These are phyloP conservation scores for Arabidopsis suecica DNA, from an alignment of 345 rosid species.

Conservation along the genomic window DNA sequence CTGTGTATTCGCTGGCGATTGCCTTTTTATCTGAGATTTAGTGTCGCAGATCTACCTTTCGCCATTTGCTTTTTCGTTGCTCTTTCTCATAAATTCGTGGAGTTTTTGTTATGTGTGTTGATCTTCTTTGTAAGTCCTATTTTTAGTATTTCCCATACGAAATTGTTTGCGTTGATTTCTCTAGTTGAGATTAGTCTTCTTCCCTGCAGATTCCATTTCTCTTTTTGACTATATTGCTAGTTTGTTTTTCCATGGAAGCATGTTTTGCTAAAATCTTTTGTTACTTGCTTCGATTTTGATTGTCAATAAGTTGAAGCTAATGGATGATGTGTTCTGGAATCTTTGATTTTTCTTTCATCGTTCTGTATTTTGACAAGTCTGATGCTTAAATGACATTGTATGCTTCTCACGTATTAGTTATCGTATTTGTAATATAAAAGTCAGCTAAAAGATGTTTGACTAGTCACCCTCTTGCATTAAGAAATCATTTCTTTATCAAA, in stretches of 20 bases:
- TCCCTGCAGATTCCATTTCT: not conserved
- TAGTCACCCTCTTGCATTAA: not conserved
- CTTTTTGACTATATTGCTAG: too few species aligned
- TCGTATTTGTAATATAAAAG: too few species aligned
- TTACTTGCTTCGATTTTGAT: not conserved
- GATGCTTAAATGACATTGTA: constrained; percentile 7
- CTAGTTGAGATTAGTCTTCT: constrained; percentile 16
- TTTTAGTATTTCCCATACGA: constrained; percentile 26
- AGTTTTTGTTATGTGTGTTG: constrained; percentile 53
- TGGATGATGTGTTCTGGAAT: not conserved
- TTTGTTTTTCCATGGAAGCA: too few species aligned
- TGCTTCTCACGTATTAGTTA: constrained; percentile 27
- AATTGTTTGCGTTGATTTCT: constrained; percentile 9
- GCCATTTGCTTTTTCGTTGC: constrained; percentile 40
- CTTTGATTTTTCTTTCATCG: not conserved
- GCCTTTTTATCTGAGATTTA: constrained; percentile 15
- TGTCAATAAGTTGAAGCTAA: not conserved
- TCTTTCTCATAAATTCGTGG: constrained; percentile 32
- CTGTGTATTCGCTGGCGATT: constrained; percentile 28
- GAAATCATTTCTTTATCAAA: constrained; percentile 21
- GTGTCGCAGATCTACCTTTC: constrained; percentile 46
- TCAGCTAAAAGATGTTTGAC: constrained; percentile 3
- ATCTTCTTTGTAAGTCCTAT: constrained; percentile 59
- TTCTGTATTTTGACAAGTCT: constrained; percentile 20
- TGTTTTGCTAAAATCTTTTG: too few species aligned